Conservation (phyloP, 1,284 basidiomycete genomes). For the Gymnopus androsaceus region DNA sequence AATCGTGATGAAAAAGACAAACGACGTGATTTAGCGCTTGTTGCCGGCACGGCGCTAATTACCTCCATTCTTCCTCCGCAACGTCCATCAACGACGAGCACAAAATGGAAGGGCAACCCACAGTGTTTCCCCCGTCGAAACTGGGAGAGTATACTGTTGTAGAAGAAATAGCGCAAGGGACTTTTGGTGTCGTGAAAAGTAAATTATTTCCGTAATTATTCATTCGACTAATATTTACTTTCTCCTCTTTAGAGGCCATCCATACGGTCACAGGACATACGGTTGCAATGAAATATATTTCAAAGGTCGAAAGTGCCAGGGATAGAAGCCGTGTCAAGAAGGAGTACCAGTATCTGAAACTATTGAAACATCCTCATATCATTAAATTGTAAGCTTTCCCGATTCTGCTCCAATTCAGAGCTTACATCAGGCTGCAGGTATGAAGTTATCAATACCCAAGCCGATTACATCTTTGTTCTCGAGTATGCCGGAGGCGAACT, state of each 20-base stretch:
- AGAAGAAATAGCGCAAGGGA: slow-evolving; percentile 82
- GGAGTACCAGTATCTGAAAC: slow-evolving; percentile 94
- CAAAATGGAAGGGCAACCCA: slow-evolving; percentile 31
- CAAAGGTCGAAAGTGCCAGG: slow-evolving; percentile 89
- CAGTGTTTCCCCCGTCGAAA: slow-evolving; percentile 56
- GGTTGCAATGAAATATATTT: slow-evolving; percentile 98
- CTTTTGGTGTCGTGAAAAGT: slow-evolving; percentile 99
- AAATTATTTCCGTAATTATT: slow-evolving; percentile 37
- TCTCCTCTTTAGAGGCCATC: slow-evolving; percentile 72
- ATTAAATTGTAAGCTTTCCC: slow-evolving; percentile 79
- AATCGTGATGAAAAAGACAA: too few relatives aligned
- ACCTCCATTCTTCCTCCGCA: not conserved
- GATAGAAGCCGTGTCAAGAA: slow-evolving; percentile 90
- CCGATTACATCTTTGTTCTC: slow-evolving; percentile 95
- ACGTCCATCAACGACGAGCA: not conserved
- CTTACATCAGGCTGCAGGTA: slow-evolving; percentile 58
- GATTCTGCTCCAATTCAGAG: slow-evolving; percentile 4
- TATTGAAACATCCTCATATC: slow-evolving; percentile 91
- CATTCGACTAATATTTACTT: slow-evolving; percentile 16
- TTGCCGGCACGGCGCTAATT: too few relatives aligned
- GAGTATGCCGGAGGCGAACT: slow-evolving; percentile 92
- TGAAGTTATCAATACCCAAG: slow-evolving; percentile 91
- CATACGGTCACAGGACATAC: slow-evolving; percentile 94
- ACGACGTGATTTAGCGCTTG: too few relatives aligned
- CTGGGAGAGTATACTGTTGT: slow-evolving; percentile 80